Evolutionary conservation across 495 filamentous ascomycete species (phyloP), one percentile per base, ranked within the genome.

Genomic region (Aspergillus coremiiformis): DNA sequence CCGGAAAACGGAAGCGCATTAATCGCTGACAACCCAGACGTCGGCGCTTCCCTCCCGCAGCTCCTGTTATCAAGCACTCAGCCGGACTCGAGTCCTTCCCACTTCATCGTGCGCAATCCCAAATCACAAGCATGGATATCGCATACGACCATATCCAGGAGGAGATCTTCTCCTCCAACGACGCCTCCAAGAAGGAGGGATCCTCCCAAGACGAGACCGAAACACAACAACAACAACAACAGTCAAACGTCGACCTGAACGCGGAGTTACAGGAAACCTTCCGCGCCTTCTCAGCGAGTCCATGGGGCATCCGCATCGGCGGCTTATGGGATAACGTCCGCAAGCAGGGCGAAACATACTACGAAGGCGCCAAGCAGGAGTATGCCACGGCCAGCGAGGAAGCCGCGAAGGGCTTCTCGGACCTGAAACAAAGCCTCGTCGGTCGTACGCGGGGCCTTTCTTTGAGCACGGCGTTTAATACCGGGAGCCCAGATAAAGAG

Each of bases 81-180:
- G 4, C 35, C 29, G 11, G 29, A 12, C 29, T 32, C 5, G 29
- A 32, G 29, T 2, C 27, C 27, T 39, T 33, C 41, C 47, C 26
- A 39, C 24, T 47, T 43, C 42, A 41, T 43, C 47, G 42, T 43
- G 14, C 21, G 41, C 39, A 8, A 20, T 20, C 15, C 15, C 37
- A 5, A 41, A 44, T 1, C 6, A 22, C 12, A 23, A 22, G 9
- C 23, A 98, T 98, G 93, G 93, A 98, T 78, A 69, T 95, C 60
- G 90, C 93, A 33, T 98, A 97, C 78, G 93, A 98, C 63, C 90
- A 95, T 67, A 94, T 98, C 59, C 85, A 89, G 63, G 90, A 95
- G 72, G 85, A 91, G 64, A 77, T 80, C 48, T 74, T 89, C 55
- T 75, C 78, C 20, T 81, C 87, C 37, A 78, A 85, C 41, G 66